Conservation (phyloP, 2,329 filamentous ascomycete species). For the Leptosphaerulina australis region DNA sequence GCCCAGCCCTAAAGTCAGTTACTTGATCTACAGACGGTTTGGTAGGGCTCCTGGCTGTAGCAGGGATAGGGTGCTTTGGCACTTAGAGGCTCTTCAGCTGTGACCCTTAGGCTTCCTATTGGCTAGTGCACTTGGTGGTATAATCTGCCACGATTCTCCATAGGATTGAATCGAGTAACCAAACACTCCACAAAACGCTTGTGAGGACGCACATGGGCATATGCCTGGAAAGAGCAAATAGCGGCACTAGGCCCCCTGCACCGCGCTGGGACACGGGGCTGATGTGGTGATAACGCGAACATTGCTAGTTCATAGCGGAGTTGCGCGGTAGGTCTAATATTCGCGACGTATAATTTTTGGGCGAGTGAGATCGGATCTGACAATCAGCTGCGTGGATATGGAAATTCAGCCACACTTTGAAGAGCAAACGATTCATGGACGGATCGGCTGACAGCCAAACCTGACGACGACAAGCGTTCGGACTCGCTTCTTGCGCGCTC, state of each 20-base stretch:
- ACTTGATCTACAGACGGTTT: slow-evolving; percentile 35
- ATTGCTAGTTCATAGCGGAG: slow-evolving; percentile 19
- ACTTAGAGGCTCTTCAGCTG: slow-evolving; percentile 44
- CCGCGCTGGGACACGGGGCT: slow-evolving; percentile 7
- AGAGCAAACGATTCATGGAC: slow-evolving; percentile 27
- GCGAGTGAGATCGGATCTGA: slow-evolving; percentile 37
- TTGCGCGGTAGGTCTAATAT: slow-evolving; percentile 28
- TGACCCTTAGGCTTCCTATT: slow-evolving; percentile 32
- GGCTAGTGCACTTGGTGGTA: slow-evolving; percentile 24
- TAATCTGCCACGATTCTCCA: slow-evolving; percentile 25
- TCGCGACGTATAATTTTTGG: slow-evolving; percentile 25
- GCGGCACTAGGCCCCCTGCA: slow-evolving; percentile 8
- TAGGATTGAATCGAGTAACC: slow-evolving; percentile 21
- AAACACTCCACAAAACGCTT: slow-evolving; percentile 17
- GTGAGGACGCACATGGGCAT: slow-evolving; percentile 19
- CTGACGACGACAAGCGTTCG: slow-evolving; percentile 33
- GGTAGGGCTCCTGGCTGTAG: slow-evolving; percentile 35
- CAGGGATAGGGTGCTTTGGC: slow-evolving; percentile 37
- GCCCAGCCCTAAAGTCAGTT: slow-evolving; percentile 46
- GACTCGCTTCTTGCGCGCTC: slow-evolving; percentile 23
- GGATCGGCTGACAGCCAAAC: slow-evolving; percentile 22
- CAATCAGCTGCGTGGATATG: slow-evolving; percentile 19
- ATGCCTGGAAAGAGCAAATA: slow-evolving; percentile 17
- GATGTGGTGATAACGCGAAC: slow-evolving; percentile 20
- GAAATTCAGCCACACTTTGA: slow-evolving; percentile 36